Percentiles rank a stretch among this genome's conserved stretches.
Evolutionary conservation across 495 filamentous ascomycete genomes (phyloP).

Genomic region (Penicillium bovifimosum): DNA sequence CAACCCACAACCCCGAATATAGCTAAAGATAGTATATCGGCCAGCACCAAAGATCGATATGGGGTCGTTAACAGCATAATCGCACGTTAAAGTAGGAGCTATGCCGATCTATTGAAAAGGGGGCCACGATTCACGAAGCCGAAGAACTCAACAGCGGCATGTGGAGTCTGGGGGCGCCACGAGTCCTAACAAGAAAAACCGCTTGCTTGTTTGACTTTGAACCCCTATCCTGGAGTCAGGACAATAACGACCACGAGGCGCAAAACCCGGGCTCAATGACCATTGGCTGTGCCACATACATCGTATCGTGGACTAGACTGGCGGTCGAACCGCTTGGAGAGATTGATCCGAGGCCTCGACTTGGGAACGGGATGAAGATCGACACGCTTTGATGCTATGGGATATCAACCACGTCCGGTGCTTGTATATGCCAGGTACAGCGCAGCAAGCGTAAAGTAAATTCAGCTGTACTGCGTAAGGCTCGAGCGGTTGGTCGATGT

Average conservation of each 20-base stretch:
- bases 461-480: not conserved
- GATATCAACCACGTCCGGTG: not conserved
- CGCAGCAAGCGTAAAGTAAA: not conserved
- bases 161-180: constrained; percentile 24
- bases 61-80: constrained; percentile 2
- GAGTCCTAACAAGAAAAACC: constrained; percentile 6
- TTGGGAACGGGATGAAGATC: constrained; percentile 9
- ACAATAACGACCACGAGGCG: not conserved
- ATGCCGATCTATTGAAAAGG: constrained; percentile 12
- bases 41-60: not conserved
- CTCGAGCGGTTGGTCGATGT: not conserved
- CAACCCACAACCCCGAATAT: not conserved
- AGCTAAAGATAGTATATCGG: constrained; percentile 11
- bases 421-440: not conserved
- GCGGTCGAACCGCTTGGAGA: constrained; percentile 9
- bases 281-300: not conserved
- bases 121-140: constrained; percentile 11
- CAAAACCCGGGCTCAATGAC: not conserved
- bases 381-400: constrained; percentile 1
- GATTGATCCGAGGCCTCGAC: constrained; percentile 9
- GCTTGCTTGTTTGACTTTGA: not conserved
- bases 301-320: not conserved
- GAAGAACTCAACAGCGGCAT: constrained; percentile 14
- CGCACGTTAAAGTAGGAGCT: not conserved
- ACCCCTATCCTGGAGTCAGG: constrained; percentile 21